Evolutionary conservation across 768 basidiomycete genomes (phyloP).

Genomic region (Tylopilus felleus): DNA sequence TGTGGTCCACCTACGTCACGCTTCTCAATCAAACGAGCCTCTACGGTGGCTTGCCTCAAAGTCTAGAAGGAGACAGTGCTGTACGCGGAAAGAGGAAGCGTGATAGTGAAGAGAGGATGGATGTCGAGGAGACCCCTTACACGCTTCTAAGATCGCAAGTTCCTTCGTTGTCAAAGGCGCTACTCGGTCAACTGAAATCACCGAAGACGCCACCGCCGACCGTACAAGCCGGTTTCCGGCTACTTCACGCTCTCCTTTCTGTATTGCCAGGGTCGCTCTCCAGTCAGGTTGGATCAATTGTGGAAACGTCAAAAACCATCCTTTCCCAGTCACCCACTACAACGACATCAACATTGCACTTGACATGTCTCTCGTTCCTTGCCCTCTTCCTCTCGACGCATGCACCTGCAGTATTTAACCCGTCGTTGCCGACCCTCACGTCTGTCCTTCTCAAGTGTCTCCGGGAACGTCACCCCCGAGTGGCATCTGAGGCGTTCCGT

Average conservation of each 20-base stretch:
- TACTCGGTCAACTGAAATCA: constrained; percentile 82
- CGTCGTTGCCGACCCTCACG: constrained; percentile 63
- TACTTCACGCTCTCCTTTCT: constrained; percentile 70
- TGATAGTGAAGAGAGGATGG: constrained; percentile 70
- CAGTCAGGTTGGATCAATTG: constrained; percentile 59
- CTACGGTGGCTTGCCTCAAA: constrained; percentile 64
- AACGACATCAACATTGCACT: constrained; percentile 76
- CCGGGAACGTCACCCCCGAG: constrained; percentile 81
- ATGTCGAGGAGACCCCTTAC: constrained; percentile 70
- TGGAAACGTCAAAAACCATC: constrained; percentile 59
- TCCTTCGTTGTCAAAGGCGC: constrained; percentile 70
- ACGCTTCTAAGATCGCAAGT: constrained; percentile 72
- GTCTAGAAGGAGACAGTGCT: constrained; percentile 45
- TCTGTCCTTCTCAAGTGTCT: constrained; percentile 73
- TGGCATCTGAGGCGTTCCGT: constrained; percentile 84
- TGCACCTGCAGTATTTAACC: constrained; percentile 54
- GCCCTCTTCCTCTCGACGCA: constrained; percentile 72
- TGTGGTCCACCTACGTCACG: constrained; percentile 82
- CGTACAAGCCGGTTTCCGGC: constrained; percentile 80
- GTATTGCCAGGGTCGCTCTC: constrained; percentile 85
- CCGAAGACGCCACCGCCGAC: constrained; percentile 73
- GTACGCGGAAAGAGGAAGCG: constrained; percentile 70
- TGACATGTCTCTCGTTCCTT: constrained; percentile 84
- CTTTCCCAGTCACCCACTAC: constrained; percentile 68
- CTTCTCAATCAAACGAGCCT: constrained; percentile 82